Percentiles rank a stretch among this genome's conserved stretches.
Conservation (phyloP, 2,329 filamentous ascomycete genomes). For the Fusarium neocosmosporiellum region DNA sequence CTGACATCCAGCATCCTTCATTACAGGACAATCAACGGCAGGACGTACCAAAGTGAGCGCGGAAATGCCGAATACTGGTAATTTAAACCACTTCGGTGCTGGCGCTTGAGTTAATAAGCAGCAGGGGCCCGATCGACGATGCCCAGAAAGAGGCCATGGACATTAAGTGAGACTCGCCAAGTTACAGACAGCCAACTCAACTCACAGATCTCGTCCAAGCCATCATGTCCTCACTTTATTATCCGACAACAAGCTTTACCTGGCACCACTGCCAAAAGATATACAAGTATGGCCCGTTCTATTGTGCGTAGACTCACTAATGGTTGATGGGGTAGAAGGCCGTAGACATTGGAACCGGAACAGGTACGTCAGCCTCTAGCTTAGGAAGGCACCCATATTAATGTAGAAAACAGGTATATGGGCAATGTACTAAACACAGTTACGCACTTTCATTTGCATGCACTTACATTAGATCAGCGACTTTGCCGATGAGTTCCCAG, state of each 20-base stretch:
- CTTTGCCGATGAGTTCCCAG: not conserved
- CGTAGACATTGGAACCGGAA: not conserved
- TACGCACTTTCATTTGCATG: not conserved
- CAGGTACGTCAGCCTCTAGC: too few species aligned
- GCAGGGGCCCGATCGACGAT: not conserved
- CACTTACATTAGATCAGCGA: not conserved
- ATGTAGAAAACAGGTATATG: not conserved
- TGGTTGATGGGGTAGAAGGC: not conserved
- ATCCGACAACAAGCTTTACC: not conserved
- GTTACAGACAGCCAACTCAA: not conserved
- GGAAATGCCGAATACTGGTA: conserved; percentile 26
- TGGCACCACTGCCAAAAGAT: not conserved
- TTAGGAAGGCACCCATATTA: too few species aligned
- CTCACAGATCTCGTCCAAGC: not conserved
- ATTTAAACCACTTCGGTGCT: too few species aligned
- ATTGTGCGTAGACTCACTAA: not conserved
- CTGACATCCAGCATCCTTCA: conserved; percentile 15
- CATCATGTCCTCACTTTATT: not conserved
- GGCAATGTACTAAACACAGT: not conserved
- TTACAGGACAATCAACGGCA: conserved; percentile 22
- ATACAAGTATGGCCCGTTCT: not conserved
- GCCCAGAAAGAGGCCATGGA: not conserved
- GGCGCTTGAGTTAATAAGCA: not conserved
- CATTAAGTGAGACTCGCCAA: not conserved
- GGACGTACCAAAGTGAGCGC: conserved; percentile 18